Conservation (phyloP, 2,329 filamentous ascomycete genomes). For the Paecilomyces fulvus region DNA sequence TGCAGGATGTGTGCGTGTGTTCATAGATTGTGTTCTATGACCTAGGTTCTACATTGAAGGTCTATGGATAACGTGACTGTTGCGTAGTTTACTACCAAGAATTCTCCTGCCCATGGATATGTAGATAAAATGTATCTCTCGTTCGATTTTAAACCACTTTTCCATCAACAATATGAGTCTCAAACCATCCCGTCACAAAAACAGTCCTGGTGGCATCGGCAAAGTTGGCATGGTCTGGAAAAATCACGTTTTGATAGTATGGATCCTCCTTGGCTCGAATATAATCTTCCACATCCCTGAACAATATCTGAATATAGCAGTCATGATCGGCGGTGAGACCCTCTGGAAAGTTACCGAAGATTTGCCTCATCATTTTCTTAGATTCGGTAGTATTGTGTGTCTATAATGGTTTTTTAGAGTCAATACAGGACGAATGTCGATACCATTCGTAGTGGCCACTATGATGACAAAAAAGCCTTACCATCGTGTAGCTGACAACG, state of each 20-base stretch:
- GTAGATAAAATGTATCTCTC: not conserved
- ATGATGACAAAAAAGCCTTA: not conserved
- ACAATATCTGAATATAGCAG: slow-evolving; percentile 16
- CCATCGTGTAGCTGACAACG: not conserved
- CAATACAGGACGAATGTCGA: not conserved
- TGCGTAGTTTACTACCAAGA: not conserved
- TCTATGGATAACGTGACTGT: too few relatives aligned
- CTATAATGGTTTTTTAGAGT: not conserved
- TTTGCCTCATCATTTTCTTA: not conserved
- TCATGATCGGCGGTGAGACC: slow-evolving; percentile 13
- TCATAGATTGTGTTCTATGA: too few relatives aligned
- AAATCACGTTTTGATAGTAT: slow-evolving; percentile 12
- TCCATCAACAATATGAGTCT: slow-evolving; percentile 8
- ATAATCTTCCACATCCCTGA: slow-evolving; percentile 18
- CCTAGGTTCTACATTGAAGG: too few relatives aligned
- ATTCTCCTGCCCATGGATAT: not conserved
- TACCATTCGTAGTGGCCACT: too few relatives aligned
- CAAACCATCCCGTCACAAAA: slow-evolving; percentile 1
- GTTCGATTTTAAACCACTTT: not conserved
- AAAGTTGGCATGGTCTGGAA: slow-evolving; percentile 19
- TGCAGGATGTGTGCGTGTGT: too few relatives aligned
- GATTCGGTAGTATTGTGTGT: not conserved
- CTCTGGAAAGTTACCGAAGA: not conserved
- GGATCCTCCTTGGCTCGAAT: slow-evolving; percentile 20
- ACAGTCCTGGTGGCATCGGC: slow-evolving; percentile 13